Percentiles rank a stretch among this genome's conserved stretches.
Evolutionary conservation across 129 eudicot species (phyloP).

Genomic region (Pseudognaphalium luteoalbum): DNA sequence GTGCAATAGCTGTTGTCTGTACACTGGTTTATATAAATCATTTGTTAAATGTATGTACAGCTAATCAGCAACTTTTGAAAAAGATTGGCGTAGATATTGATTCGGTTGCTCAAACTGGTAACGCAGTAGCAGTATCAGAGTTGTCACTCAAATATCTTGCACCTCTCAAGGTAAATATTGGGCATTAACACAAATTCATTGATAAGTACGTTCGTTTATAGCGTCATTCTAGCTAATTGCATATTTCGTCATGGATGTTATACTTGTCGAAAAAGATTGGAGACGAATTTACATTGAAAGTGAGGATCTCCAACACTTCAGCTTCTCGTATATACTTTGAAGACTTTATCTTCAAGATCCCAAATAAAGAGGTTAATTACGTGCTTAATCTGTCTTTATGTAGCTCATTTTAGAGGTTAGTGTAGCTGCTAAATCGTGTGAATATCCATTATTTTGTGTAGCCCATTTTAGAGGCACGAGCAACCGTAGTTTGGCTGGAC

Average conservation of each 20-base stretch:
- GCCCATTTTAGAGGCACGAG: constrained; percentile 84
- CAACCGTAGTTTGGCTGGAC: constrained; percentile 90
- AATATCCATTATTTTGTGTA: constrained; percentile 17
- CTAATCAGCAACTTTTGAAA: constrained; percentile 68
- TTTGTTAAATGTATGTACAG: constrained; percentile 34
- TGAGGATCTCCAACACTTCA: constrained; percentile 67
- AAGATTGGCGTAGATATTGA: constrained; percentile 74
- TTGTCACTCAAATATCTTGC: constrained; percentile 75
- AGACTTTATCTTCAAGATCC: constrained; percentile 72
- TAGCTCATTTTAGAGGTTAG: neutral
- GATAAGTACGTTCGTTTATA: too few relatives aligned
- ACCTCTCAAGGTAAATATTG: constrained; percentile 63
- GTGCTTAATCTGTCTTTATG: neutral
- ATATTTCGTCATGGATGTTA: neutral
- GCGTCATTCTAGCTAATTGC: neutral
- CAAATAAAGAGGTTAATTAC: constrained; percentile 64
- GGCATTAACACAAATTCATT: too few relatives aligned
- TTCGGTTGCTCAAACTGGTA: constrained; percentile 70
- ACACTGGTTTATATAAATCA: neutral
- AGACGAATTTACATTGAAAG: constrained; percentile 62
- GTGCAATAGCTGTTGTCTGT: too few relatives aligned
- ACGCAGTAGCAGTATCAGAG: constrained; percentile 78
- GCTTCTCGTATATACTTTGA: constrained; percentile 82
- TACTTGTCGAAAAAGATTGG: constrained; percentile 58
- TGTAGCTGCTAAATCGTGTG: neutral